Percentiles rank a stretch among this genome's conserved stretches.
These are phyloP conservation scores for Termitomyces sp. DNA, from an alignment of 768 basidiomycete species.

Conservation along the genomic window DNA sequence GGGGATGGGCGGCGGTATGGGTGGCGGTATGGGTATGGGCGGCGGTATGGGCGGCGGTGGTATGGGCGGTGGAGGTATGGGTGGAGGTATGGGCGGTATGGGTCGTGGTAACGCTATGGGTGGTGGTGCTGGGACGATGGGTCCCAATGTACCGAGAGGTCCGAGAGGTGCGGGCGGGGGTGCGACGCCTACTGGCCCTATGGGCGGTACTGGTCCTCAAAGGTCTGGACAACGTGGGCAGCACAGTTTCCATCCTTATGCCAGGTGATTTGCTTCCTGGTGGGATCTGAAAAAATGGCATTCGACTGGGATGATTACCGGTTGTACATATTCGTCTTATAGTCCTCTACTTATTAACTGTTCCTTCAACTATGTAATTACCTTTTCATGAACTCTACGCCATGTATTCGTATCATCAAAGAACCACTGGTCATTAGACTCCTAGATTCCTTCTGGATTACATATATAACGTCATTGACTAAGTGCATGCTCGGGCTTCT, in stretches of 20 bases:
- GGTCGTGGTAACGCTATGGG: constrained; percentile 37
- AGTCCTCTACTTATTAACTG: constrained; percentile 13
- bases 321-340: constrained; percentile 12
- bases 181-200: constrained; percentile 28
- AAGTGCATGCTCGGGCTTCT: neutral
- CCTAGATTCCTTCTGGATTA: neutral
- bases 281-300: neutral
- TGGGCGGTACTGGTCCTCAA: constrained; percentile 64
- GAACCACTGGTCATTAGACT: neutral
- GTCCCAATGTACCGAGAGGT: constrained; percentile 61
- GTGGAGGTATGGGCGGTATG: constrained; percentile 34
- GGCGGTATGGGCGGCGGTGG: constrained; percentile 33
- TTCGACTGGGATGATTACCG: neutral
- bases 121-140: constrained; percentile 40
- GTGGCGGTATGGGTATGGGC: constrained; percentile 32
- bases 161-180: constrained; percentile 58
- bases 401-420: neutral
- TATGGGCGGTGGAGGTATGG: constrained; percentile 33
- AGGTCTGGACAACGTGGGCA: constrained; percentile 70
- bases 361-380: constrained; percentile 1
- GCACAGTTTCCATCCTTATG: constrained; percentile 83
- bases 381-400: neutral
- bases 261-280: constrained; percentile 39
- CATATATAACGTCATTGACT: neutral
- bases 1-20: constrained; percentile 28